Percentiles rank a stretch among this genome's conserved stretches.
Evolutionary conservation across 2,329 filamentous ascomycete species (phyloP).

Genomic region (Claviceps sorghi): DNA sequence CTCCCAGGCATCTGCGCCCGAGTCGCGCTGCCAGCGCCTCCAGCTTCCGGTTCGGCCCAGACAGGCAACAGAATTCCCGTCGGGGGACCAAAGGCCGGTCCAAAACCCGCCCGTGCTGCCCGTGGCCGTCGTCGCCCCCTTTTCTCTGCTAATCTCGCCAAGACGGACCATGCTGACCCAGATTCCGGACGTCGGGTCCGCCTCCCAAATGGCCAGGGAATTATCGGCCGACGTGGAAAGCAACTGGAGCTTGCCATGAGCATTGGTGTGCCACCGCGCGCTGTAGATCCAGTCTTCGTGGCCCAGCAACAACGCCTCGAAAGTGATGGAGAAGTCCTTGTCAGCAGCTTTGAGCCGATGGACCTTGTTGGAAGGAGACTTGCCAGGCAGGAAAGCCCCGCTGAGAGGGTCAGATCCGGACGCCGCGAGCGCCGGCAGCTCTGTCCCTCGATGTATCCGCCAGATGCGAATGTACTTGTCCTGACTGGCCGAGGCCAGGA

Average conservation of each 20-base stretch:
- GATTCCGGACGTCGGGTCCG: constrained; percentile 68
- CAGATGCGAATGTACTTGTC: constrained; percentile 95
- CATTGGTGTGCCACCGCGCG: constrained; percentile 52
- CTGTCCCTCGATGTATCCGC: constrained; percentile 61
- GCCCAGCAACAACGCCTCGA: constrained; percentile 83
- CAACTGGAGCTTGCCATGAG: constrained; percentile 47
- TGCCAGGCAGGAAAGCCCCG: constrained; percentile 47
- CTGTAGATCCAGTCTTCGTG: constrained; percentile 99
- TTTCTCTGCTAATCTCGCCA: constrained; percentile 86
- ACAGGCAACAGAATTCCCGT: constrained; percentile 60
- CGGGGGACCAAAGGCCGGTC: constrained; percentile 83
- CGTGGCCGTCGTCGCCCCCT: constrained; percentile 90
- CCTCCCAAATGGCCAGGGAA: constrained; percentile 83
- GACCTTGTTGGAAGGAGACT: constrained; percentile 76
- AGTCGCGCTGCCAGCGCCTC: constrained; percentile 64
- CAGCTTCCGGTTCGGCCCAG: constrained; percentile 87
- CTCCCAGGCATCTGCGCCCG: constrained; percentile 51
- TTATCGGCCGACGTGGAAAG: constrained; percentile 91
- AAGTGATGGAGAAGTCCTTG: constrained; percentile 65
- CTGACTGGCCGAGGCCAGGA: constrained; percentile 87
- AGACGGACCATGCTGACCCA: constrained; percentile 79
- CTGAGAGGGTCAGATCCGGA: constrained; percentile 40
- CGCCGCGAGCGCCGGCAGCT: constrained; percentile 41
- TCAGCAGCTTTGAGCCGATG: constrained; percentile 53
- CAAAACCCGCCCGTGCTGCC: constrained; percentile 94